Percentiles rank a stretch among this genome's conserved stretches.
phyloP scores from a whole-genome alignment of 345 rosid species.

The Erodium maritimum region DNA sequence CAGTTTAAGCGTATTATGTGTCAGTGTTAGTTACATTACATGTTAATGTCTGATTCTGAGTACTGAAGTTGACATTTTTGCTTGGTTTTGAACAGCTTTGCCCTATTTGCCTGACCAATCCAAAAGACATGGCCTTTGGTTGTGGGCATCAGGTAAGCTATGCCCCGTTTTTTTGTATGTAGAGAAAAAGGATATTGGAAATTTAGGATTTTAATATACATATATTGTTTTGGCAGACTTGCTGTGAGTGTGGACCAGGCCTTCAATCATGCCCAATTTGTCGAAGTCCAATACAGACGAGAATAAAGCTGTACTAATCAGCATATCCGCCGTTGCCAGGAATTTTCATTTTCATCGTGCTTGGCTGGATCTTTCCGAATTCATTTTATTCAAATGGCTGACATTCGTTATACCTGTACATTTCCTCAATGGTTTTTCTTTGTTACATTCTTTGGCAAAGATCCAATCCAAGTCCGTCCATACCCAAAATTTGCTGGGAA shows the following conservation, averaged over 20 bases:
- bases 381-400: not conserved
- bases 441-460: not conserved
- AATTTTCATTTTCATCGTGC: no score
- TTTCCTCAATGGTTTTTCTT: not conserved
- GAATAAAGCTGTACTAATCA: conserved; percentile 62
- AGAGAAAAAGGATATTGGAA: not conserved
- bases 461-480: not conserved
- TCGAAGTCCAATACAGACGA: conserved; percentile 57
- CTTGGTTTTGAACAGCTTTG: conserved; percentile 42
- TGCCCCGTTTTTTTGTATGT: not conserved
- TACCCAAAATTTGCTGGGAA: not conserved
- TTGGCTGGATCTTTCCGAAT: not conserved
- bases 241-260: conserved; percentile 70
- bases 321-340: not conserved
- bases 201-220: not conserved
- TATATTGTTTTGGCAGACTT: conserved; percentile 37
- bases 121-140: conserved; percentile 88
- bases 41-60: not conserved
- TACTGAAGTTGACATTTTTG: not conserved
- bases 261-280: conserved; percentile 77
- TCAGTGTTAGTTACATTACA: no score
- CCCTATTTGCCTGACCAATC: conserved; percentile 62
- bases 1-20: not conserved
- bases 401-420: not conserved
- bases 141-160: conserved; percentile 89